Evolutionary conservation across 768 basidiomycete genomes (phyloP).

Genomic region (Kwoniella sp.): DNA sequence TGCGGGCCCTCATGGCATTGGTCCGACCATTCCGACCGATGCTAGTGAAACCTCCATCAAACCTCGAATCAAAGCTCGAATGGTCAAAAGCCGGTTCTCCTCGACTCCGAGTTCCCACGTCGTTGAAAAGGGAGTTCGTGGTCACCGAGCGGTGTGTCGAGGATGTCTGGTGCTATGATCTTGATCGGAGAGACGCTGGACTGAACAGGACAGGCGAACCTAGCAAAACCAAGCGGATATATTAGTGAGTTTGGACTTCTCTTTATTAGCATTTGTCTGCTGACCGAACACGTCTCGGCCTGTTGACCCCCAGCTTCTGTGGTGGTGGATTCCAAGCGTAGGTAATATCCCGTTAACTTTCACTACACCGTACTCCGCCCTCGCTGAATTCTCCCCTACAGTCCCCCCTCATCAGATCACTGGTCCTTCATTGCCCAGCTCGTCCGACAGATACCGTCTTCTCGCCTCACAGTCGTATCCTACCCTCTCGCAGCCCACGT

Average conservation of each 20-base stretch:
- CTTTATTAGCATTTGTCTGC: too few species aligned
- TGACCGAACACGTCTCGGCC: too few species aligned
- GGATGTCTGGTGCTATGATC: conserved; percentile 2
- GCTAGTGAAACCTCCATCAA: conserved; percentile 8
- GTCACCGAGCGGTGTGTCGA: conserved; percentile 4
- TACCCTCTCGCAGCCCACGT: conserved; percentile 4
- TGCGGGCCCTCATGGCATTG: neutral
- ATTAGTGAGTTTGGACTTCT: neutral
- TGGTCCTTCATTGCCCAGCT: conserved; percentile 11
- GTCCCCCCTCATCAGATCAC: conserved; percentile 5
- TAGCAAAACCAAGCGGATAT: conserved; percentile 1
- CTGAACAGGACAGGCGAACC: neutral
- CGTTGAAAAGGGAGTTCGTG: neutral
- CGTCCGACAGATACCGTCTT: neutral
- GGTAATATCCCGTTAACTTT: too few species aligned
- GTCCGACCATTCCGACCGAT: conserved; percentile 2
- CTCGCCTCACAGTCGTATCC: neutral
- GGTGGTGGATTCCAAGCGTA: conserved; percentile 16
- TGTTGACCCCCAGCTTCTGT: too few species aligned
- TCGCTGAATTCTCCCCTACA: neutral
- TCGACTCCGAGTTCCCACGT: neutral
- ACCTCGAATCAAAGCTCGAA: conserved; percentile 5
- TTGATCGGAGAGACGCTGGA: neutral
- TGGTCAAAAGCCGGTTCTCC: conserved; percentile 2
- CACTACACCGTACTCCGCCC: too few species aligned